A percentile compares a stretch with the other conserved stretches of the same genome.
Evolutionary conservation across 2,329 filamentous ascomycete species (phyloP).

Genomic region (Botryotinia convoluta): DNA sequence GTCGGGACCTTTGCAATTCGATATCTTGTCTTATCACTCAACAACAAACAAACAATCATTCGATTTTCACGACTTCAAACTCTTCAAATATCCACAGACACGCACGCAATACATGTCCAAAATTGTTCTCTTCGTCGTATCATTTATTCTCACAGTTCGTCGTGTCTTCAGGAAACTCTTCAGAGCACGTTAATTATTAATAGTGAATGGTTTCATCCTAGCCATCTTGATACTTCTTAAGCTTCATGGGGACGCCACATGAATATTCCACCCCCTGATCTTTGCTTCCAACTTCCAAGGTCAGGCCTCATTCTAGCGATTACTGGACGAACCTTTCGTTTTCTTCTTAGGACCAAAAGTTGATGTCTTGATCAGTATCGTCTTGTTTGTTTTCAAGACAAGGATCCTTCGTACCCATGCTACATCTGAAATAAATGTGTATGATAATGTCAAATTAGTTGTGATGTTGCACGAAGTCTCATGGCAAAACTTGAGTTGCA

Average conservation of each 20-base stretch:
- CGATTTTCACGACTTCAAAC: neutral
- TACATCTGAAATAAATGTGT: neutral
- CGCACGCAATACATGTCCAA: neutral
- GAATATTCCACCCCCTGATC: neutral
- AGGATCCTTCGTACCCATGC: neutral
- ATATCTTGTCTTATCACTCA: neutral
- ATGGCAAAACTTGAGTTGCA: neutral
- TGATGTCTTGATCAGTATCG: too few relatives aligned
- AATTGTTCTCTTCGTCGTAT: neutral
- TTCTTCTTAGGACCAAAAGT: neutral
- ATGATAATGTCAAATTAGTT: constrained; percentile 2
- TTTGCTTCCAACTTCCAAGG: neutral
- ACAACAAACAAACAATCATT: neutral
- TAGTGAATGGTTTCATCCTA: constrained; percentile 13
- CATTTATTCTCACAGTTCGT: neutral
- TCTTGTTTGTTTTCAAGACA: constrained; percentile 2
- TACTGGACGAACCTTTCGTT: constrained; percentile 12
- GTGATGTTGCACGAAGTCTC: neutral
- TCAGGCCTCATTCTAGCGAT: neutral
- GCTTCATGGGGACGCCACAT: constrained; percentile 15
- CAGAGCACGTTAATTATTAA: neutral
- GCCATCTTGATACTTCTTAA: constrained; percentile 15
- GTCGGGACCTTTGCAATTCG: neutral
- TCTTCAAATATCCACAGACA: neutral
- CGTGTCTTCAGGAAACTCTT: neutral